Conservation (phyloP, 2,329 filamentous ascomycete species). For the Colletotrichum neosansevieriae region DNA sequence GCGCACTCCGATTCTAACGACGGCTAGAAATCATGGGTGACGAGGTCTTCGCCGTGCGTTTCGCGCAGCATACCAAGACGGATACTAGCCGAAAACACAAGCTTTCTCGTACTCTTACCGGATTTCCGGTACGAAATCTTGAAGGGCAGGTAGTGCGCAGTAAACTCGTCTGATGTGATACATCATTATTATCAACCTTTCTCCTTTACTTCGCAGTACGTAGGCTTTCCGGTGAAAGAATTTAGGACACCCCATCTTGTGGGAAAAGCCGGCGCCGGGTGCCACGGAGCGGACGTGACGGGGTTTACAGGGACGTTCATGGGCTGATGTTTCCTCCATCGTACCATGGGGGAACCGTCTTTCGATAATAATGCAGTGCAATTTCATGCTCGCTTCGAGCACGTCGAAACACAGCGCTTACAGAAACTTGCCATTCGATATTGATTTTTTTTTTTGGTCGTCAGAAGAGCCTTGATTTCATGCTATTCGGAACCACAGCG, state of each 20-base stretch:
- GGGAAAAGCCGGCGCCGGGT: slow-evolving; percentile 4
- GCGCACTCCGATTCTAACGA: background rate
- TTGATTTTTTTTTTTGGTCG: too few relatives aligned
- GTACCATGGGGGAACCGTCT: slow-evolving; percentile 6
- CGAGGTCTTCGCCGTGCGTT: background rate
- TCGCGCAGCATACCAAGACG: slow-evolving; percentile 2
- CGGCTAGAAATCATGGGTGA: background rate
- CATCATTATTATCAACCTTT: slow-evolving; percentile 1
- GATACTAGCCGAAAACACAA: background rate
- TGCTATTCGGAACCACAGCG: slow-evolving; percentile 36
- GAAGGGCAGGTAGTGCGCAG: slow-evolving; percentile 2
- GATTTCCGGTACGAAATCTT: background rate
- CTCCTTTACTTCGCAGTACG: background rate
- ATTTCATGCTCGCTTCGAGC: too few relatives aligned
- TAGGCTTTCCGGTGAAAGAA: background rate
- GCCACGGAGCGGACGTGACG: slow-evolving; percentile 15
- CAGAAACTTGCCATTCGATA: too few relatives aligned
- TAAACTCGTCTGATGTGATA: slow-evolving; percentile 28
- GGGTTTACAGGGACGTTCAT: slow-evolving; percentile 3
- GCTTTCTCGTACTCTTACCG: background rate
- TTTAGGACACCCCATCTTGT: too few relatives aligned
- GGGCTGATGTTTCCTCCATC: slow-evolving; percentile 21
- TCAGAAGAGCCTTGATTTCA: background rate
- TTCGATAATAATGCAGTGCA: slow-evolving; percentile 2
- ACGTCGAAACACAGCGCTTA: too few relatives aligned